A percentile compares a stretch with the other conserved stretches of the same genome.
Conservation (phyloP, 2,329 filamentous ascomycete species). For the Purpureocillium lavendulum region DNA sequence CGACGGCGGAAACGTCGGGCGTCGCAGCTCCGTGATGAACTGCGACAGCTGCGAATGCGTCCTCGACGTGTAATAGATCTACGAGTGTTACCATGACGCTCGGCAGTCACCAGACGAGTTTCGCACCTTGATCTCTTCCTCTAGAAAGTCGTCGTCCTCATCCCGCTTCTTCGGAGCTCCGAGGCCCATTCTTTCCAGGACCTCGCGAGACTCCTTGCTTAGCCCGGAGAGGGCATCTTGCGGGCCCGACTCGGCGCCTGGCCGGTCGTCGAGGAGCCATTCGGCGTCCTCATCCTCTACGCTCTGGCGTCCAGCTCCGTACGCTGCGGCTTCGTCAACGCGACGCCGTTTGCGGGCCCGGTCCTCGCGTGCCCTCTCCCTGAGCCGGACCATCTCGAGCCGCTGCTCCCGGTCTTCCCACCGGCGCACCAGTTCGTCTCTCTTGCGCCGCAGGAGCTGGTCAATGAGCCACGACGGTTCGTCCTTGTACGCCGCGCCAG, state of each 20-base stretch:
- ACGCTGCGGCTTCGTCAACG: constrained; percentile 24
- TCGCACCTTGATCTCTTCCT: constrained; percentile 60
- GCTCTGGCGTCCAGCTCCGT: constrained; percentile 5
- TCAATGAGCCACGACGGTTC: constrained; percentile 83
- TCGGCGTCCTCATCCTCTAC: constrained; percentile 51
- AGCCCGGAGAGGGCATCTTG: constrained; percentile 43
- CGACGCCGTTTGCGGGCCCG: constrained; percentile 38
- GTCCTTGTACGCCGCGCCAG: constrained; percentile 41
- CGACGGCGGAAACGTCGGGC: constrained; percentile 69
- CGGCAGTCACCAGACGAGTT: constrained; percentile 2
- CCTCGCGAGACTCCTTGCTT: constrained; percentile 65
- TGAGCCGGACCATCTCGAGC: constrained; percentile 56
- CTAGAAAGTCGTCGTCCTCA: constrained; percentile 36
- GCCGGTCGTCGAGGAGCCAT: constrained; percentile 66
- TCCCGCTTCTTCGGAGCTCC: constrained; percentile 23
- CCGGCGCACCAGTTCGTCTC: constrained; percentile 54
- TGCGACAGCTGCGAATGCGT: constrained; percentile 90
- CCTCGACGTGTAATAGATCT: constrained; percentile 85
- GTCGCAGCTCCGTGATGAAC: constrained; percentile 73
- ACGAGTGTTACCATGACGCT: constrained; percentile 20
- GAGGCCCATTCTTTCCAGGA: constrained; percentile 60
- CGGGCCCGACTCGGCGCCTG: constrained; percentile 33
- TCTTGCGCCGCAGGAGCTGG: constrained; percentile 61
- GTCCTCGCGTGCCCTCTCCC: constrained; percentile 48
- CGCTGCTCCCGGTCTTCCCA: constrained; percentile 69